phyloP scores from a whole-genome alignment of 441 rosid species.

The Croton setiger region DNA sequence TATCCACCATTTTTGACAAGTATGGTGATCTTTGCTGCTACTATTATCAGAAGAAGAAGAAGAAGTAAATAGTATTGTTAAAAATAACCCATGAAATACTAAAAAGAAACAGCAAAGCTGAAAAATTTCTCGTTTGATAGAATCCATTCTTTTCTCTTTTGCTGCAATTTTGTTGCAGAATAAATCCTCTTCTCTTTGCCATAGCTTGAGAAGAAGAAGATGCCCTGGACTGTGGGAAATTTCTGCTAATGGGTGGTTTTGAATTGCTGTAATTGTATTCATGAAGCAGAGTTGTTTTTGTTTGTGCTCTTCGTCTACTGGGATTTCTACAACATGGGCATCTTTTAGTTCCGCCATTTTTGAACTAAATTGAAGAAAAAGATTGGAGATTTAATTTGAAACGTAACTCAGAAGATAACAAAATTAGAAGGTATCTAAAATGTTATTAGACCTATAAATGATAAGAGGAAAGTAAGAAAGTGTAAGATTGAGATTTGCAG shows the following conservation, averaged over 20 bases:
- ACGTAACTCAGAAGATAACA: background rate
- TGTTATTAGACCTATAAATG: too few relatives aligned
- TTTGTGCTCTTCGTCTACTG: conserved; percentile 64
- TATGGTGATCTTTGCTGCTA: background rate
- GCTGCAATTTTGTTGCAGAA: conserved; percentile 43
- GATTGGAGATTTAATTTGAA: background rate
- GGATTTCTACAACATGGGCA: conserved; percentile 75
- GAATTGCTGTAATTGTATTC: conserved; percentile 45
- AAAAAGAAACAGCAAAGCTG: conserved; percentile 75
- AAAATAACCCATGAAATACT: conserved; percentile 62
- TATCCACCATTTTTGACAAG: conserved; percentile 81
- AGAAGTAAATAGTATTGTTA: conserved; percentile 60
- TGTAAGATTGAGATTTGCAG: too few relatives aligned
- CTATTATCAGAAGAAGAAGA: conserved; percentile 33
- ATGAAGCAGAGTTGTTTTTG: conserved; percentile 34
- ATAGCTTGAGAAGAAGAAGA: conserved; percentile 74
- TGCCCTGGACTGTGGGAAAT: conserved; percentile 90
- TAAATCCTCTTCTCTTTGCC: conserved; percentile 85
- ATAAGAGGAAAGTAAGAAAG: too few relatives aligned
- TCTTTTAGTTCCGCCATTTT: conserved; percentile 53
- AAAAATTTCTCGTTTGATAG: conserved; percentile 75
- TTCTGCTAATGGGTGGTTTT: conserved; percentile 80
- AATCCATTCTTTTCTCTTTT: conserved; percentile 66
- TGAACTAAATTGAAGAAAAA: conserved; percentile 6
- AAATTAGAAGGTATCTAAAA: background rate